Percentiles rank a stretch among this genome's conserved stretches.
phyloP scores from a whole-genome alignment of 305 asterid species.

The Fraxinus nigra region DNA sequence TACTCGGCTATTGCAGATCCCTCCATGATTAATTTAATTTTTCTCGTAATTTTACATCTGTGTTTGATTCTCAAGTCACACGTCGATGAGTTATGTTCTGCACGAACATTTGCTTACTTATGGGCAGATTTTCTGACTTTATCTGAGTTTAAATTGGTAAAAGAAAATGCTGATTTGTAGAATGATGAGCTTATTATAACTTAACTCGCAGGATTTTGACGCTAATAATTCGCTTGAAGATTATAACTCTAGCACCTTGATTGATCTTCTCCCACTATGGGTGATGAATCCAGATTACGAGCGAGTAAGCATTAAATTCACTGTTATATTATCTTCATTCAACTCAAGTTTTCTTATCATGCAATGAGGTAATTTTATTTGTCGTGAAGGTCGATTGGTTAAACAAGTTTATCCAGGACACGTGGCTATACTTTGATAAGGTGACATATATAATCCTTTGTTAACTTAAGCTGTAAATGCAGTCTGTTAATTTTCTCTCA shows the following conservation, averaged over 20 bases:
- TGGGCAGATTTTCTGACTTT: neutral
- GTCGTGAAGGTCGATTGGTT: constrained; percentile 69
- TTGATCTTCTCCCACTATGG: constrained; percentile 66
- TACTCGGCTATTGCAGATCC: neutral
- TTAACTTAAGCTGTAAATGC: neutral
- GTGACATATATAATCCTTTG: constrained; percentile 25
- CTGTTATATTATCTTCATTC: neutral
- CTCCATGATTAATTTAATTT: neutral
- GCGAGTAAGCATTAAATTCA: constrained; percentile 41
- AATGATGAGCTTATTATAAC: constrained; percentile 1
- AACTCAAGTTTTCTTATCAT: neutral
- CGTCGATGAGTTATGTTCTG: neutral
- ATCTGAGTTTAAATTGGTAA: neutral
- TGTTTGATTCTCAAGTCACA: neutral
- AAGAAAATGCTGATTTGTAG: neutral
- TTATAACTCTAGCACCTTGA: constrained; percentile 33
- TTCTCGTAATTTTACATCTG: neutral
- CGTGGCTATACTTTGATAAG: constrained; percentile 80
- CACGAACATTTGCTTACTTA: neutral
- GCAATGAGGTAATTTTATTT: neutral
- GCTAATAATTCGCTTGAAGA: constrained; percentile 29
- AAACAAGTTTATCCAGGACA: constrained; percentile 48
- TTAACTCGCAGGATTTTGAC: constrained; percentile 43
- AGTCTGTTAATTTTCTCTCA: neutral
- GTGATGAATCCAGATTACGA: constrained; percentile 79